phyloP scores from a whole-genome alignment of 805 yeast species.

The Vanderwaltozyma tropicalis region DNA sequence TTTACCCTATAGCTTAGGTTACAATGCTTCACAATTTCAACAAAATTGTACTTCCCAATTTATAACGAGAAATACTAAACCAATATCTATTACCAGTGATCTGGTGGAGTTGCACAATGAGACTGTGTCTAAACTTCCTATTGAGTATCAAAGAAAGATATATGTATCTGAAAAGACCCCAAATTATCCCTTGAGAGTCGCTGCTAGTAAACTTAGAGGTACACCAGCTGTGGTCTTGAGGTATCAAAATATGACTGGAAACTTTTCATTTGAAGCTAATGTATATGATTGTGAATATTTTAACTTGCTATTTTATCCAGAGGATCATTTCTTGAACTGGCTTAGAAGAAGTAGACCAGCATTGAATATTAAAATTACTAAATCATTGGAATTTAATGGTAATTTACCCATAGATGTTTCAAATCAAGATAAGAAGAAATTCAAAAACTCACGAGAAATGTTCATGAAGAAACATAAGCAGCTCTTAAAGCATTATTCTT shows the following conservation, averaged over 20 bases:
- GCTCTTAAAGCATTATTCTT: constrained; percentile 1
- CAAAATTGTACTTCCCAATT: too few species aligned
- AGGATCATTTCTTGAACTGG: constrained; percentile 20
- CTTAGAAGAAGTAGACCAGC: constrained; percentile 26
- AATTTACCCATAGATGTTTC: too few species aligned
- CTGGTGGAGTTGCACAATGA: not conserved
- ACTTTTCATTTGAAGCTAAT: constrained; percentile 9
- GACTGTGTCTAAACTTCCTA: constrained; percentile 8
- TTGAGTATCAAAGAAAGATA: not conserved
- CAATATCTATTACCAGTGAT: not conserved
- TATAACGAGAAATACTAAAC: not conserved
- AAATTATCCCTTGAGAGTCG: not conserved
- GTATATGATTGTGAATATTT: constrained; percentile 19
- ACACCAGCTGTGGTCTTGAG: constrained; percentile 3
- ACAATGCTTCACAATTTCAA: too few species aligned
- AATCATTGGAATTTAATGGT: constrained; percentile 12
- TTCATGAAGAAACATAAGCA: not conserved
- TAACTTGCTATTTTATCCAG: constrained; percentile 19
- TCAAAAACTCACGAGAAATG: not conserved
- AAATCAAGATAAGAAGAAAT: constrained; percentile 1
- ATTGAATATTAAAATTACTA: constrained; percentile 12
- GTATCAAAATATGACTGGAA: constrained; percentile 5
- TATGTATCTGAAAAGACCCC: not conserved
- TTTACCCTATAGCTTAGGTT: too few species aligned
- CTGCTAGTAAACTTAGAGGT: constrained; percentile 1